A percentile compares a stretch with the other conserved stretches of the same genome.
Evolutionary conservation across 495 filamentous ascomycete genomes (phyloP).

Genomic region (Penicillium canariense): DNA sequence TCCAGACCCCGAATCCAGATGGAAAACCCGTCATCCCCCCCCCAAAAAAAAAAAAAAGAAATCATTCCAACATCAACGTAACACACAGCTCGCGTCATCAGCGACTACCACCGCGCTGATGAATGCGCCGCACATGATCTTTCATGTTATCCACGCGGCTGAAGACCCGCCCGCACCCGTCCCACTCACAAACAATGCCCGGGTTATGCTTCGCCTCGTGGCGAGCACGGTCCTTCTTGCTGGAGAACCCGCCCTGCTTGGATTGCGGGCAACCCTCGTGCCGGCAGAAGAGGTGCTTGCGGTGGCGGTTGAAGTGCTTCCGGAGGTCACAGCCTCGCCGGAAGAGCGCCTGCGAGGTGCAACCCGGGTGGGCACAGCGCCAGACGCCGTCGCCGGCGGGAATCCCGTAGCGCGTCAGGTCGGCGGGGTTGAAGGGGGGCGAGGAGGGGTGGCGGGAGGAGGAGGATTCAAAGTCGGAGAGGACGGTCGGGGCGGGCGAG

Average conservation of each 20-base stretch:
- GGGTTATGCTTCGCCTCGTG: slow-evolving; percentile 66
- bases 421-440: slow-evolving; percentile 19
- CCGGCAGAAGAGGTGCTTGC: slow-evolving; percentile 61
- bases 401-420: slow-evolving; percentile 34
- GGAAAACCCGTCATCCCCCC: not conserved
- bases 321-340: slow-evolving; percentile 61
- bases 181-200: slow-evolving; percentile 55
- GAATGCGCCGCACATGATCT: slow-evolving; percentile 53
- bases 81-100: slow-evolving; percentile 2
- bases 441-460: slow-evolving; percentile 8
- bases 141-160: slow-evolving; percentile 67
- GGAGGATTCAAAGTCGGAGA: slow-evolving; percentile 19
- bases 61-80: not conserved
- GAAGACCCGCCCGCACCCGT: slow-evolving; percentile 57
- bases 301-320: slow-evolving; percentile 63
- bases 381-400: slow-evolving; percentile 38
- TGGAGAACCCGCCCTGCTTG: slow-evolving; percentile 57
- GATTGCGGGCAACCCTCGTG: slow-evolving; percentile 59
- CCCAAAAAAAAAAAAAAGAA: not conserved
- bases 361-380: slow-evolving; percentile 58
- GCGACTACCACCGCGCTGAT: slow-evolving; percentile 25
- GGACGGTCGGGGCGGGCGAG: slow-evolving; percentile 20
- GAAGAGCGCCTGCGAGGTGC: slow-evolving; percentile 55
- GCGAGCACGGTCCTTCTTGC: slow-evolving; percentile 60
- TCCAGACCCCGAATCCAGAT: not conserved